Conservation (phyloP, 306 rosid genomes). For the Ceratonia siliqua region DNA sequence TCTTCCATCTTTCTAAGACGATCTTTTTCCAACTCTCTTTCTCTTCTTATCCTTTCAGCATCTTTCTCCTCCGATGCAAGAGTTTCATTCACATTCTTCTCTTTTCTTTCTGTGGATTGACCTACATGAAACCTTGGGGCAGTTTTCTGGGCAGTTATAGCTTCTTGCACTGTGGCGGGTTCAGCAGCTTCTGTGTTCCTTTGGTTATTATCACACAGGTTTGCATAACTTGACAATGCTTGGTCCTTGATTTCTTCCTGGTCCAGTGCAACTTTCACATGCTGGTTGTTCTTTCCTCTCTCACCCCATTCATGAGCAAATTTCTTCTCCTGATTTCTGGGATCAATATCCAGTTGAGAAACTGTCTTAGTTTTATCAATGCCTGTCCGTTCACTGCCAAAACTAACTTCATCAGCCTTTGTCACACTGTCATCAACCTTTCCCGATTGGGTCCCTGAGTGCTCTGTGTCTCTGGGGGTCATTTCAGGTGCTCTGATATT, state of each 20-base stretch:
- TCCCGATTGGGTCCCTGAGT: slow-evolving; percentile 25
- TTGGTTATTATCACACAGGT: slow-evolving; percentile 40
- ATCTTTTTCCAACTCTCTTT: slow-evolving; percentile 68
- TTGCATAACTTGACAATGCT: slow-evolving; percentile 33
- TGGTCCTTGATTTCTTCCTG: slow-evolving; percentile 41
- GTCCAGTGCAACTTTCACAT: slow-evolving; percentile 34
- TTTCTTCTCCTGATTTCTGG: slow-evolving; percentile 50
- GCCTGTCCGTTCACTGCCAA: slow-evolving; percentile 35
- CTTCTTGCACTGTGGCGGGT: slow-evolving; percentile 40
- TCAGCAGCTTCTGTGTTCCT: slow-evolving; percentile 41
- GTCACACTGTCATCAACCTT: slow-evolving; percentile 40
- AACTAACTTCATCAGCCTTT: slow-evolving; percentile 44
- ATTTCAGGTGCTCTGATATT: slow-evolving; percentile 23
- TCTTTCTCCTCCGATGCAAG: slow-evolving; percentile 49
- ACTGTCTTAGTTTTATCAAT: slow-evolving; percentile 41
- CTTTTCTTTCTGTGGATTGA: slow-evolving; percentile 52
- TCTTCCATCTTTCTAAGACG: slow-evolving; percentile 71
- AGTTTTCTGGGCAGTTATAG: slow-evolving; percentile 43
- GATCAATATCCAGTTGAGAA: slow-evolving; percentile 41
- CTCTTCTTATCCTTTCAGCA: slow-evolving; percentile 61
- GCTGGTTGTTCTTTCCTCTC: slow-evolving; percentile 39
- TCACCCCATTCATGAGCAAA: slow-evolving; percentile 47
- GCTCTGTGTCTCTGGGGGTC: slow-evolving; percentile 34
- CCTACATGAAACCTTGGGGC: slow-evolving; percentile 43
- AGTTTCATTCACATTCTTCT: slow-evolving; percentile 42